Conservation (phyloP, 1,284 basidiomycete genomes). For the Inonotus obliquus region DNA sequence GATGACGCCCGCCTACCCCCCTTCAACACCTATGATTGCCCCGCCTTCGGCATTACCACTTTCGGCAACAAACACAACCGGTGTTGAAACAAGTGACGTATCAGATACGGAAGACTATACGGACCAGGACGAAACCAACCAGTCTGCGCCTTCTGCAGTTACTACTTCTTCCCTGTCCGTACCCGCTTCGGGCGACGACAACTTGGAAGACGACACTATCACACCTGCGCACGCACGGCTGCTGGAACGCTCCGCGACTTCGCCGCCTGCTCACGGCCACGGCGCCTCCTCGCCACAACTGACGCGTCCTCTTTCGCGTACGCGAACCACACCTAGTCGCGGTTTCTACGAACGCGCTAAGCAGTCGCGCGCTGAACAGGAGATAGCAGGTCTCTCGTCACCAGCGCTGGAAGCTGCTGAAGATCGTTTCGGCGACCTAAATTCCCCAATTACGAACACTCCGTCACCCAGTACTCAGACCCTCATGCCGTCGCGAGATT, state of each 20-base stretch:
- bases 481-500: slow-evolving; percentile 38
- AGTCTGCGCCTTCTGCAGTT: background rate
- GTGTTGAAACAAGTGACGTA: slow-evolving; percentile 46
- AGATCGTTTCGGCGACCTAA: slow-evolving; percentile 22
- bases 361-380: slow-evolving; percentile 13
- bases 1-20: slow-evolving; percentile 57
- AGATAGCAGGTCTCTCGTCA: background rate
- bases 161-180: background rate
- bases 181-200: slow-evolving; percentile 7
- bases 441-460: background rate
- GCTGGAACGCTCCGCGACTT: slow-evolving; percentile 45
- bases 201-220: slow-evolving; percentile 66
- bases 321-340: slow-evolving; percentile 21
- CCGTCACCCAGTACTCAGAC: slow-evolving; percentile 11
- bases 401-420: slow-evolving; percentile 17
- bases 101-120: slow-evolving; percentile 45
- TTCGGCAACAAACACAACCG: slow-evolving; percentile 39
- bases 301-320: slow-evolving; percentile 21
- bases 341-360: slow-evolving; percentile 17
- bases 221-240: slow-evolving; percentile 53
- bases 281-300: slow-evolving; percentile 19
- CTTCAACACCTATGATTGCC: slow-evolving; percentile 58
- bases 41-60: slow-evolving; percentile 41
- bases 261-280: slow-evolving; percentile 29
- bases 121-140: slow-evolving; percentile 31